Evolutionary conservation across 306 rosid genomes (phyloP).

Genomic region (Acacia crassicarpa): DNA sequence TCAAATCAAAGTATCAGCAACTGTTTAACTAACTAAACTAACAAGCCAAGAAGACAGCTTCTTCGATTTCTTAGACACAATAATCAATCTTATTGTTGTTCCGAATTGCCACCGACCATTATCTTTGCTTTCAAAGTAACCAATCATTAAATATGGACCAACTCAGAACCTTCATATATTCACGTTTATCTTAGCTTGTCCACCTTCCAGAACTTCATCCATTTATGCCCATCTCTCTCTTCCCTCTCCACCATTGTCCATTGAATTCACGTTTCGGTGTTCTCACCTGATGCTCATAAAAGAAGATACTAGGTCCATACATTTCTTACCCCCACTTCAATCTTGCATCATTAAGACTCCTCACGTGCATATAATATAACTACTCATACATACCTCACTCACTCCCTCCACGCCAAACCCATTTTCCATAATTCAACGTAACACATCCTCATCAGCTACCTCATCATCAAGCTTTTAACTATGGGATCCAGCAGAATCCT

Average conservation of each 20-base stretch:
- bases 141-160: background rate
- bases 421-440: slow-evolving; percentile 26
- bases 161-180: background rate
- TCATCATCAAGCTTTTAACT: slow-evolving; percentile 1
- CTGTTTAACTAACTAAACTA: background rate
- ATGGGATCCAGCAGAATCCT: slow-evolving; percentile 51
- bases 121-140: background rate
- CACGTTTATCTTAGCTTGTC: slow-evolving; percentile 36
- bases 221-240: slow-evolving; percentile 21
- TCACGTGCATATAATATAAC: slow-evolving; percentile 32
- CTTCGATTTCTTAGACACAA: background rate
- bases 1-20: background rate
- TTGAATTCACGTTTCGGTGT: background rate
- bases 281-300: slow-evolving; percentile 26
- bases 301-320: slow-evolving; percentile 28
- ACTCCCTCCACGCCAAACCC: slow-evolving; percentile 21
- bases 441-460: slow-evolving; percentile 7
- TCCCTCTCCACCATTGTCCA: background rate
- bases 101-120: background rate
- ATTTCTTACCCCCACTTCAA: slow-evolving; percentile 59
- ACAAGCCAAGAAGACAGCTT: slow-evolving; percentile 32
- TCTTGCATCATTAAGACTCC: slow-evolving; percentile 12
- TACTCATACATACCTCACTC: slow-evolving; percentile 25
- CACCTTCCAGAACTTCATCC: slow-evolving; percentile 41
- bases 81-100: background rate